These are phyloP conservation scores for Orobanche coerulescens DNA, from an alignment of 257 asterid species.

Conservation along the genomic window DNA sequence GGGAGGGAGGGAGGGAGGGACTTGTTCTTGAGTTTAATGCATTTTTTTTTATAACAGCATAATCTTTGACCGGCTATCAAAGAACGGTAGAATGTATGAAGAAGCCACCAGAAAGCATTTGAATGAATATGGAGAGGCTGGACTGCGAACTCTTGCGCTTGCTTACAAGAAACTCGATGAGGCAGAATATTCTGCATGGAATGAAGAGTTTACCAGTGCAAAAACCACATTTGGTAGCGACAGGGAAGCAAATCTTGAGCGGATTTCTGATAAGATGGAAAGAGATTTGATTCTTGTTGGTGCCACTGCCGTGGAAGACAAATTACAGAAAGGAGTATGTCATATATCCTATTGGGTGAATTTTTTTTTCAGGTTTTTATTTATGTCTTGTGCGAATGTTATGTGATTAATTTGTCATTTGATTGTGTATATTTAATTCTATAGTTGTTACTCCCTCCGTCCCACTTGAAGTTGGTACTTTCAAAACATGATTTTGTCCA, in stretches of 20 bases:
- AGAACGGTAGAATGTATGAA: slow-evolving; percentile 53
- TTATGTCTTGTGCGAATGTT: background rate
- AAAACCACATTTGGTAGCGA: slow-evolving; percentile 72
- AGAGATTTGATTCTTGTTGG: slow-evolving; percentile 87
- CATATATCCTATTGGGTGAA: slow-evolving; percentile 4
- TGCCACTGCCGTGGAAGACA: slow-evolving; percentile 99
- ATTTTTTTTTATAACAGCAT: slow-evolving; percentile 52
- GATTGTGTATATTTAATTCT: background rate
- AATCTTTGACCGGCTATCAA: slow-evolving; percentile 82
- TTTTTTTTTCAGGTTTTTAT: too few relatives aligned
- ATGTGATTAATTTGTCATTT: background rate
- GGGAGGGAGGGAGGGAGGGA: too few relatives aligned
- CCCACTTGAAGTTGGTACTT: too few relatives aligned
- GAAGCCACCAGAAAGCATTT: slow-evolving; percentile 77
- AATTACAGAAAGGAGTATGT: slow-evolving; percentile 94
- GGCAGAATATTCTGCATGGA: slow-evolving; percentile 77
- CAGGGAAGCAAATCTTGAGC: slow-evolving; percentile 82
- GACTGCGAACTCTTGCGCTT: slow-evolving; percentile 88
- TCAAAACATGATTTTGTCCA: too few relatives aligned
- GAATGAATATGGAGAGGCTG: slow-evolving; percentile 92
- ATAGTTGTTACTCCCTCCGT: too few relatives aligned
- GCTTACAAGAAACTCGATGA: slow-evolving; percentile 83
- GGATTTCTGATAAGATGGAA: slow-evolving; percentile 80
- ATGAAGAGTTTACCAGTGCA: slow-evolving; percentile 72
- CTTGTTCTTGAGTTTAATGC: slow-evolving; percentile 20